These are phyloP conservation scores for Parafenestella ontariensis DNA, from an alignment of 2,329 filamentous ascomycete species.

Conservation along the genomic window DNA sequence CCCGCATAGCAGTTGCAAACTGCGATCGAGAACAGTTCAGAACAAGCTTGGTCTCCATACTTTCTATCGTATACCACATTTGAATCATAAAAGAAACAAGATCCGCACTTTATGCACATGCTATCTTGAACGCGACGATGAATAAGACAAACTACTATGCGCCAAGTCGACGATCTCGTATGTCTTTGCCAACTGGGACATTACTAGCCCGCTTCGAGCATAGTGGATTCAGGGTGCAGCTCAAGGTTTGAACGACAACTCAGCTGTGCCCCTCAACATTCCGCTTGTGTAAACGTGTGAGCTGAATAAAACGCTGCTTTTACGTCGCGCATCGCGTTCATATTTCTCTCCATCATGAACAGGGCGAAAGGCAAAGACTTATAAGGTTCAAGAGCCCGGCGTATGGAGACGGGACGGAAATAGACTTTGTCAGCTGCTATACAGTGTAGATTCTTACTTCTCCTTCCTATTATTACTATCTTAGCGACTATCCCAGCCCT, in stretches of 20 bases:
- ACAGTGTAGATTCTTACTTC: background rate
- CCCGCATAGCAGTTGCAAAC: background rate
- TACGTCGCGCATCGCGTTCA: background rate
- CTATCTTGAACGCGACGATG: slow-evolving; percentile 6
- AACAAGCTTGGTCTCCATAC: too few species aligned
- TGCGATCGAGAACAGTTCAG: background rate
- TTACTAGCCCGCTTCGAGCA: slow-evolving; percentile 3
- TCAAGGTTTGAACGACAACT: slow-evolving; percentile 10
- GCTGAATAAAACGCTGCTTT: background rate
- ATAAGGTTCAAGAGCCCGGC: background rate
- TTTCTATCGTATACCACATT: background rate
- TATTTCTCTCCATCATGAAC: background rate
- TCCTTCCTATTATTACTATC: background rate
- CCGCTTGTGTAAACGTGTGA: background rate
- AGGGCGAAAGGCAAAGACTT: background rate
- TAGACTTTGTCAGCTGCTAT: slow-evolving; percentile 1
- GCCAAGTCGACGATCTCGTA: slow-evolving; percentile 8
- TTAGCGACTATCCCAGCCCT: background rate
- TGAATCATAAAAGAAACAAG: too few species aligned
- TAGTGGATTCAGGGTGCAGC: slow-evolving; percentile 3
- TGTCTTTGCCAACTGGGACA: background rate
- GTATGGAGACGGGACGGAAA: background rate
- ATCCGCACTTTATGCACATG: too few species aligned
- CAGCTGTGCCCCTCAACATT: slow-evolving; percentile 2
- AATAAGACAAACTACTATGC: slow-evolving; percentile 2